Percentiles rank a stretch among this genome's conserved stretches.
Conservation (phyloP, 2,329 filamentous ascomycete genomes). For the Epichloe gansuensis region DNA sequence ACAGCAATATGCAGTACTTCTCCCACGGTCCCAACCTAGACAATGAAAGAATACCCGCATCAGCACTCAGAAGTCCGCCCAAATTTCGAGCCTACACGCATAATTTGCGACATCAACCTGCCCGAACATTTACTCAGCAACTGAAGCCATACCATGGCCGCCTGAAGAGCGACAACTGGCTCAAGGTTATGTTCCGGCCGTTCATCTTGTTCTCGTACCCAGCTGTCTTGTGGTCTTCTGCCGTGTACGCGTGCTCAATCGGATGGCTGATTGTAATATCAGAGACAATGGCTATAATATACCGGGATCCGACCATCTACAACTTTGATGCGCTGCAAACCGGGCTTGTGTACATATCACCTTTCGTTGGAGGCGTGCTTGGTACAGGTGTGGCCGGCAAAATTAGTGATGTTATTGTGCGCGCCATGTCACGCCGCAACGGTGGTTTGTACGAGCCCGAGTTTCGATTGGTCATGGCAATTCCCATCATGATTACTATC, state of each 20-base stretch:
- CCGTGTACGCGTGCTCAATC: slow-evolving; percentile 76
- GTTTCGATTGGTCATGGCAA: slow-evolving; percentile 78
- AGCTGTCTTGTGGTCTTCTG: slow-evolving; percentile 73
- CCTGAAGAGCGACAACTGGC: slow-evolving; percentile 65
- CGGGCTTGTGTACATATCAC: slow-evolving; percentile 78
- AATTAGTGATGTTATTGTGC: slow-evolving; percentile 74
- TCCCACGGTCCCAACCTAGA: slow-evolving; percentile 23
- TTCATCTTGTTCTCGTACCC: slow-evolving; percentile 84
- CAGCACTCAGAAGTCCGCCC: slow-evolving; percentile 20
- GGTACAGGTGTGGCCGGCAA: slow-evolving; percentile 88
- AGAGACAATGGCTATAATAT: slow-evolving; percentile 73
- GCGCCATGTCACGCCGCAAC: slow-evolving; percentile 69
- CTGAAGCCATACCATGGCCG: slow-evolving; percentile 68
- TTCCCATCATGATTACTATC: slow-evolving; percentile 66
- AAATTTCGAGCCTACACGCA: slow-evolving; percentile 51
- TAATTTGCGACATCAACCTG: slow-evolving; percentile 51
- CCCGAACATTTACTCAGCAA: slow-evolving; percentile 59
- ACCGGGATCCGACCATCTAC: slow-evolving; percentile 55
- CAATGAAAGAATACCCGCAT: slow-evolving; percentile 28
- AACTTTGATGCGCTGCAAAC: slow-evolving; percentile 71
- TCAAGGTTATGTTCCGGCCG: slow-evolving; percentile 62
- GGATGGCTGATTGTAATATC: slow-evolving; percentile 95
- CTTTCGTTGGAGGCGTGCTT: slow-evolving; percentile 76
- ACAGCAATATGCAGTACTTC: slow-evolving; percentile 13
- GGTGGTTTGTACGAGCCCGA: slow-evolving; percentile 94